A percentile compares a stretch with the other conserved stretches of the same genome.
Conservation (phyloP, 352 stramenopile genomes). For the Globisporangium nagaii region DNA sequence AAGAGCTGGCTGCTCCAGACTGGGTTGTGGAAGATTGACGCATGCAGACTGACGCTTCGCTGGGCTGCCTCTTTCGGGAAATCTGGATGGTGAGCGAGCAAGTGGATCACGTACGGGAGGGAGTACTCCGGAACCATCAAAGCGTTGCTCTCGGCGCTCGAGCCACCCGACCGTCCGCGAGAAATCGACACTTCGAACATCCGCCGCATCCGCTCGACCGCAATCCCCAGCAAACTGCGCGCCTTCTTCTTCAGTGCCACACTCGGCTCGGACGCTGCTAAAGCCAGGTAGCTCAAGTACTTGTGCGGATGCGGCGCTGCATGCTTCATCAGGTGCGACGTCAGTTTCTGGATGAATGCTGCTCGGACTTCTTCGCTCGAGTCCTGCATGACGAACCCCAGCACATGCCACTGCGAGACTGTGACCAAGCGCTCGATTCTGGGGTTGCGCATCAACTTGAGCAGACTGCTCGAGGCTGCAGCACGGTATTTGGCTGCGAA, state of each 20-base stretch:
- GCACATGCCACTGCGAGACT: slow-evolving; percentile 68
- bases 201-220: slow-evolving; percentile 71
- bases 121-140: slow-evolving; percentile 83
- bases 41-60: slow-evolving; percentile 19
- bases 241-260: slow-evolving; percentile 50
- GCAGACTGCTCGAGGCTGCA: slow-evolving; percentile 40
- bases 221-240: slow-evolving; percentile 35
- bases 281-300: slow-evolving; percentile 70
- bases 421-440: slow-evolving; percentile 44
- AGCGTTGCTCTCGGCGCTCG: slow-evolving; percentile 15
- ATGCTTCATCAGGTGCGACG: slow-evolving; percentile 60
- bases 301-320: slow-evolving; percentile 63
- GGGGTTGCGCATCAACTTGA: slow-evolving; percentile 61
- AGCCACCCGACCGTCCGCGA: slow-evolving; percentile 1
- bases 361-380: slow-evolving; percentile 63
- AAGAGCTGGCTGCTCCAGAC: slow-evolving; percentile 49
- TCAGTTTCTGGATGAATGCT: slow-evolving; percentile 74
- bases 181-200: slow-evolving; percentile 56
- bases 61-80: slow-evolving; percentile 43
- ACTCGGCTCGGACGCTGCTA: slow-evolving; percentile 55
- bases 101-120: slow-evolving; percentile 76
- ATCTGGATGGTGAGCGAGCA: slow-evolving; percentile 71
- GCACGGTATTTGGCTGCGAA: slow-evolving; percentile 43
- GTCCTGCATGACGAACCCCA: slow-evolving; percentile 74
- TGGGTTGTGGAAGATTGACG: slow-evolving; percentile 25